Evolutionary conservation across 1,284 basidiomycete genomes (phyloP).

Genomic region (Puccinia coronata): DNA sequence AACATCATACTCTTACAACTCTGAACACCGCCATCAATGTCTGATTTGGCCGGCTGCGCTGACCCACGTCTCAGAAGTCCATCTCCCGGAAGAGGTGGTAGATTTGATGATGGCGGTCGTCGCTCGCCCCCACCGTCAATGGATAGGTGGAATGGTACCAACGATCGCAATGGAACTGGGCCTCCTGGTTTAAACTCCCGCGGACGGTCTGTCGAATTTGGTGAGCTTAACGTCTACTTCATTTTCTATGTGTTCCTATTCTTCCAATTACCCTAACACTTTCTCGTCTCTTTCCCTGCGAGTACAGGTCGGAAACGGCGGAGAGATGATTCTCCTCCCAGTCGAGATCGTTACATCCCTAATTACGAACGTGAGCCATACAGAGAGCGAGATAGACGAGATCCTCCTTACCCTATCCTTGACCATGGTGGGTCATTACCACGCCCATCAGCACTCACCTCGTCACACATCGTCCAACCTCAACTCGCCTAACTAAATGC

Average conservation of each 20-base stretch:
- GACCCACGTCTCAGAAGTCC: slow-evolving; percentile 38
- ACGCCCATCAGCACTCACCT: neutral
- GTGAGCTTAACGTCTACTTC: slow-evolving; percentile 4
- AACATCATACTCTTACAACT: neutral
- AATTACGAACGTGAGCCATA: slow-evolving; percentile 50
- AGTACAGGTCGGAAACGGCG: slow-evolving; percentile 46
- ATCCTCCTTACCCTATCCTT: slow-evolving; percentile 16
- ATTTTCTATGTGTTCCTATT: neutral
- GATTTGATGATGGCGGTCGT: slow-evolving; percentile 45
- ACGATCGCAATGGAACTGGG: slow-evolving; percentile 14
- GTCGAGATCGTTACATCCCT: slow-evolving; percentile 49
- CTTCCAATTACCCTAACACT: neutral
- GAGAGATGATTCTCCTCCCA: slow-evolving; percentile 37
- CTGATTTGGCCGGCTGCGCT: slow-evolving; percentile 5
- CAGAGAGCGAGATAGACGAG: slow-evolving; percentile 42
- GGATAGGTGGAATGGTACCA: slow-evolving; percentile 8
- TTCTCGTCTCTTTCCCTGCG: neutral
- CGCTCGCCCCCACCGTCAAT: slow-evolving; percentile 32
- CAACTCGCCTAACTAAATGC: neutral
- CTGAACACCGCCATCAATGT: neutral
- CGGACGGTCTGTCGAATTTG: slow-evolving; percentile 38
- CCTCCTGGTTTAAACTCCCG: slow-evolving; percentile 10
- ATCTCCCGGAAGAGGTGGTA: slow-evolving; percentile 46
- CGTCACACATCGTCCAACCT: no score
- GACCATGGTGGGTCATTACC: slow-evolving; percentile 40